phyloP scores from a whole-genome alignment of 208 protist genomes.

The Leishmania guyanensis region DNA sequence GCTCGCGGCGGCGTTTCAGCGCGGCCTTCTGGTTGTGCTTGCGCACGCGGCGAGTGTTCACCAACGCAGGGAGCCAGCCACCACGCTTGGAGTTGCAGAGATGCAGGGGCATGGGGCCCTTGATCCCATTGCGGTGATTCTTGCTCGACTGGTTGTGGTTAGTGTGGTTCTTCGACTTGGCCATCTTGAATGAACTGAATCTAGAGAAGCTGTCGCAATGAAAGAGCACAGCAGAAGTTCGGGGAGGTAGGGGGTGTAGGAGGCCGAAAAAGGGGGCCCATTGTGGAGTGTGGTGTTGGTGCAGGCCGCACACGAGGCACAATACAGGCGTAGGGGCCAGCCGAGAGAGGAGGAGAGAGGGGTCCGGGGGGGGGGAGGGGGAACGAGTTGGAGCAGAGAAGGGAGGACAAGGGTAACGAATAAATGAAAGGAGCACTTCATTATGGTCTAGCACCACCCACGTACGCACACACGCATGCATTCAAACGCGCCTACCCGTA shows the following conservation, averaged over 20 bases:
- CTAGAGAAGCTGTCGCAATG: neutral
- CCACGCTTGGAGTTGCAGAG: constrained; percentile 85
- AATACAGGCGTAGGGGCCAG: neutral
- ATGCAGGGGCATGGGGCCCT: constrained; percentile 61
- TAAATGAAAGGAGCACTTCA: neutral
- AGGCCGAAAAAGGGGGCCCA: neutral
- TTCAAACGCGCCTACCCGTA: neutral
- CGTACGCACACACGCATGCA: neutral
- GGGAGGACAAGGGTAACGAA: neutral
- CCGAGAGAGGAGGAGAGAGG: neutral
- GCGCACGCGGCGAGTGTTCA: constrained; percentile 84
- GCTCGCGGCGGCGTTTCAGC: constrained; percentile 75
- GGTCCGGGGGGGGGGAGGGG: neutral
- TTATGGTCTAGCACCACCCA: too few relatives aligned
- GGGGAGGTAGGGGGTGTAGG: neutral
- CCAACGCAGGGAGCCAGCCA: constrained; percentile 74
- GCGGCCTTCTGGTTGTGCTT: constrained; percentile 89
- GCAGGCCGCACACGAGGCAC: neutral
- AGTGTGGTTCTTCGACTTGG: constrained; percentile 95
- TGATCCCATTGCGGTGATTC: constrained; percentile 93
- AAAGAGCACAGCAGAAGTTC: neutral
- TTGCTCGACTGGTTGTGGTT: constrained; percentile 94
- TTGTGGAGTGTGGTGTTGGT: neutral
- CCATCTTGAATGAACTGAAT: constrained; percentile 53
- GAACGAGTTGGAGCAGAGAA: neutral